Evolutionary conservation across 306 rosid species (phyloP).

Genomic region (Quercus bicolor): DNA sequence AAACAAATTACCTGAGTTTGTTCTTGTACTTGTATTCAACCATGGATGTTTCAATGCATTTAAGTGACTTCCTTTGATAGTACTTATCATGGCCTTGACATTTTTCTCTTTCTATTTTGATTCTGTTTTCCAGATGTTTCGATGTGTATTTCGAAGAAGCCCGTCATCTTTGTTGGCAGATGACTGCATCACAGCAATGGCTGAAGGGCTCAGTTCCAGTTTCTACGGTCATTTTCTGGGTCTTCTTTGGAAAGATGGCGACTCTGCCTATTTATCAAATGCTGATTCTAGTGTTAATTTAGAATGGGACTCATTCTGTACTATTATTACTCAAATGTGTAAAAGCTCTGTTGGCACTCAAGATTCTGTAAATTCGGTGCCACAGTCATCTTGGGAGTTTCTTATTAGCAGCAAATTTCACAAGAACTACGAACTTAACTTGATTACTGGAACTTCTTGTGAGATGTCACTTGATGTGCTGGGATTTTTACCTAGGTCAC

Average conservation of each 20-base stretch:
- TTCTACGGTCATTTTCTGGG: conserved; percentile 74
- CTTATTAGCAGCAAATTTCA: conserved; percentile 77
- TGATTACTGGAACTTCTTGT: conserved; percentile 38
- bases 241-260: conserved; percentile 85
- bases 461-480: conserved; percentile 33
- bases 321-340: conserved; percentile 65
- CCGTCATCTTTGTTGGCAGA: conserved; percentile 73
- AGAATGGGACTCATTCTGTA: conserved; percentile 80
- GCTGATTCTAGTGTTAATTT: conserved; percentile 47
- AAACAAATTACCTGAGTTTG: neutral
- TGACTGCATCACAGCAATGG: conserved; percentile 90
- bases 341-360: conserved; percentile 32
- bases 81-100: conserved; percentile 1
- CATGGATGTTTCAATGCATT: neutral
- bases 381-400: conserved; percentile 80
- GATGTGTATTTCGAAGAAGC: conserved; percentile 70
- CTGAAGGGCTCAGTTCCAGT: conserved; percentile 72
- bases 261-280: conserved; percentile 49
- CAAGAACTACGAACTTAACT: conserved; percentile 57
- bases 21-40: neutral
- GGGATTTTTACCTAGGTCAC: conserved; percentile 26
- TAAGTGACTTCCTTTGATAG: conserved; percentile 4
- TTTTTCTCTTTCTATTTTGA: conserved; percentile 4
- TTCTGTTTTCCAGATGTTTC: conserved; percentile 57
- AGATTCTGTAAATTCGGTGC: conserved; percentile 27